Evolutionary conservation across 768 basidiomycete genomes (phyloP).

Genomic region (Leucocoprinus birnbaumii): DNA sequence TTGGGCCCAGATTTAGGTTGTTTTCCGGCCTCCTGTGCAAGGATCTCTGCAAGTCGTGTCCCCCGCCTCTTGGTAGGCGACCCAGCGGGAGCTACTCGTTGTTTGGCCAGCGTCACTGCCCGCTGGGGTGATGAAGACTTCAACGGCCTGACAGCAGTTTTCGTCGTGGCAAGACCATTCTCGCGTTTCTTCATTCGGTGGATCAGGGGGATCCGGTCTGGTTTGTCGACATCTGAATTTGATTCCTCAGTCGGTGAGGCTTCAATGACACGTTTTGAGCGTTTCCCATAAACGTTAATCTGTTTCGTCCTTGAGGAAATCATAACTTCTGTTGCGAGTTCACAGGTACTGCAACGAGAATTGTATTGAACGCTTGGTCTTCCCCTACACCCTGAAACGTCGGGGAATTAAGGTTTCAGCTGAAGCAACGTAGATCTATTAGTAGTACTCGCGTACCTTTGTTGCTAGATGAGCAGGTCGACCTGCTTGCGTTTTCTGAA

Average conservation of each 20-base stretch:
- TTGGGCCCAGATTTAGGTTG: neutral
- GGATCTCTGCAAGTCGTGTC: constrained; percentile 2
- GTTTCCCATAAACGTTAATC: constrained; percentile 63
- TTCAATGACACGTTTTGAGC: constrained; percentile 57
- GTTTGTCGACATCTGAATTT: constrained; percentile 42
- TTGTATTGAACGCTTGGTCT: no score
- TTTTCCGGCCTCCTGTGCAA: neutral
- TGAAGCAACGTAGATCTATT: no score
- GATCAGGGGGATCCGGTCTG: constrained; percentile 18
- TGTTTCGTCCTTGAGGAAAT: constrained; percentile 62
- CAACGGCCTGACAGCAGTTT: neutral
- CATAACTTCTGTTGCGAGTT: constrained; percentile 38
- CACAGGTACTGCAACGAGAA: no score
- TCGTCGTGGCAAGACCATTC: constrained; percentile 5
- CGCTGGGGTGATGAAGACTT: constrained; percentile 8
- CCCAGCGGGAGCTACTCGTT: neutral
- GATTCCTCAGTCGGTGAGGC: constrained; percentile 28
- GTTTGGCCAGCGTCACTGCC: constrained; percentile 9
- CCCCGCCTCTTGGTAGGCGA: constrained; percentile 2
- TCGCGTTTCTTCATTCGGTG: constrained; percentile 18
- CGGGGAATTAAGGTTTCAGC: no score
- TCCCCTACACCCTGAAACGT: no score
- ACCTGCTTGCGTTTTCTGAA: no score
- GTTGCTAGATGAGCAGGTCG: no score
- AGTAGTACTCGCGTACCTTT: no score